Conservation (phyloP, 2,329 filamentous ascomycete species). For the Phoma sp. region DNA sequence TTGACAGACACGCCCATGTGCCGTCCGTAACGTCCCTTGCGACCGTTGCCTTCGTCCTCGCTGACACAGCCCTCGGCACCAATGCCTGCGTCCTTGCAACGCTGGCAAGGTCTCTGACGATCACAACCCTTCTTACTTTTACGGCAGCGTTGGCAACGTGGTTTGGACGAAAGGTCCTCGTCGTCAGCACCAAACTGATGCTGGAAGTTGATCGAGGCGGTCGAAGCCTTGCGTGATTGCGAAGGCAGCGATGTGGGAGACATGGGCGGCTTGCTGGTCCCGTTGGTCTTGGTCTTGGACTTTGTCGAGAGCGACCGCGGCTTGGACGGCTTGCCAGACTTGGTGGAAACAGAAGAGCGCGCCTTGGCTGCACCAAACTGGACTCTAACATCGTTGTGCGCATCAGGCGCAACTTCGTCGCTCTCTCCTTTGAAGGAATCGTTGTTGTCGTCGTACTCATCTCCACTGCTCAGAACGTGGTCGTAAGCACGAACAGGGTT, state of each 20-base stretch:
- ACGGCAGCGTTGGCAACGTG: slow-evolving; percentile 94
- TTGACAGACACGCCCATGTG: slow-evolving; percentile 73
- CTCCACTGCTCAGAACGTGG: slow-evolving; percentile 64
- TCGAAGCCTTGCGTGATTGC: slow-evolving; percentile 75
- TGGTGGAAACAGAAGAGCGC: slow-evolving; percentile 48
- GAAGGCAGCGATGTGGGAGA: slow-evolving; percentile 70
- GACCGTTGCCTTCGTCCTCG: slow-evolving; percentile 96
- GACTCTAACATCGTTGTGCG: slow-evolving; percentile 48
- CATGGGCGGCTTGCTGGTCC: slow-evolving; percentile 54
- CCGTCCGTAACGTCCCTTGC: slow-evolving; percentile 86
- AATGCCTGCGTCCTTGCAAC: slow-evolving; percentile 95
- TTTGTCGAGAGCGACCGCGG: slow-evolving; percentile 55
- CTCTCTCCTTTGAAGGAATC: slow-evolving; percentile 63
- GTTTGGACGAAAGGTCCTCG: slow-evolving; percentile 92
- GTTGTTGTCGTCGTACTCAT: slow-evolving; percentile 61
- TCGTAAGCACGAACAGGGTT: slow-evolving; percentile 54
- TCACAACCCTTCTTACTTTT: slow-evolving; percentile 99
- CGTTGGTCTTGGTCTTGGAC: slow-evolving; percentile 56
- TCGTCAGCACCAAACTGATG: slow-evolving; percentile 71
- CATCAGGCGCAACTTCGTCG: slow-evolving; percentile 53
- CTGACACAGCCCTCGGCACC: slow-evolving; percentile 93
- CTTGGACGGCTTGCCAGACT: slow-evolving; percentile 49
- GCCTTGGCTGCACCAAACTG: slow-evolving; percentile 50
- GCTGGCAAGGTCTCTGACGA: slow-evolving; percentile 90
- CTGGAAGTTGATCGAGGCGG: slow-evolving; percentile 71